Evolutionary conservation across 768 basidiomycete genomes (phyloP), one percentile per base, ranked within the genome.

Genomic region (Russula emetica): DNA sequence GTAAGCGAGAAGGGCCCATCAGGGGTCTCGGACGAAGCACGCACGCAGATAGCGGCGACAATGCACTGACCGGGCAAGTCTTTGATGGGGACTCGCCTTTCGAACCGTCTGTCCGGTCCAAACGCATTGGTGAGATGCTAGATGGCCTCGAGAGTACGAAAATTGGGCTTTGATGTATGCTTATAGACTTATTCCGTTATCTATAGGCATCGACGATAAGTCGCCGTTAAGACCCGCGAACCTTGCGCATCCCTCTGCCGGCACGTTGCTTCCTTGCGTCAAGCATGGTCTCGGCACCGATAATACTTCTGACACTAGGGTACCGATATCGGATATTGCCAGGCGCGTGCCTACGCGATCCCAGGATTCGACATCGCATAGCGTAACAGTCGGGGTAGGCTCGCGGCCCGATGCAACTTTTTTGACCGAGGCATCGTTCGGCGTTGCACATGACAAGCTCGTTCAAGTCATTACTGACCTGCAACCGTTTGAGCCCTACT

Each of bases 401-500:
- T 49, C 53, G 26, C 69, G 63, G 47, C 67, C 60, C 16, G 79
- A 88, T 67, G 82, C 79, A 10, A 89, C 88, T 0, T 96, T 88
- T 77, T 78, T 98, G 67, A 98, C 96, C 13, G 95, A 98, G 72
- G 98, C 95, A 72, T 98, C 95, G 47, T 99, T 99, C 72, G 93
- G 85, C 18, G 86, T 98, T 50, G 83, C 94, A n/a, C 92, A 92
- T 70, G 96, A 98, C 72, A 83, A 84, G 51, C 83, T 99, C 6
- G 88, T 98, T 2, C 85, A 91, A 73, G 86, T 92, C 70, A 92
- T 99, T 71, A 98, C 95, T 49, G 94, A 98, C 70, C 85, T 94
- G 14, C 88, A 94, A 71, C 94, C 95, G 22, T 97, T 91, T 74
- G 92, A 94, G 71, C 94, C 95, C 26, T 82, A 92, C 72, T 99